phyloP scores from a whole-genome alignment of 2,329 filamentous ascomycete species.

The Alternaria brassicicola region DNA sequence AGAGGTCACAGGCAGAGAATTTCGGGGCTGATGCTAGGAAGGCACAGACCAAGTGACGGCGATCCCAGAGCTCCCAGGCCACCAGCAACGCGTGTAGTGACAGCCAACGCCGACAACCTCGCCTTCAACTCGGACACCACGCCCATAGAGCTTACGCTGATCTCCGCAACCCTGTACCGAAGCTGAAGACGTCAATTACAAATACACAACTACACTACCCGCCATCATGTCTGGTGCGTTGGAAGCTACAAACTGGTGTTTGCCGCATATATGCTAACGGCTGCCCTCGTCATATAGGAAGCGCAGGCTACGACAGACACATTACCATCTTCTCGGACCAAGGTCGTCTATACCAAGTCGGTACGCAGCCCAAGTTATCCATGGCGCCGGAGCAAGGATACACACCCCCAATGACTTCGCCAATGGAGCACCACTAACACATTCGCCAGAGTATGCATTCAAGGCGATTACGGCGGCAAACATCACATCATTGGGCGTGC shows the following conservation, averaged over 20 bases:
- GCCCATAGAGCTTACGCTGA: conserved; percentile 38
- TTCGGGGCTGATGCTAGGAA: conserved; percentile 33
- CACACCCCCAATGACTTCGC: conserved; percentile 3
- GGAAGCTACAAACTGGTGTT: conserved; percentile 19
- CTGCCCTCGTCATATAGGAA: conserved; percentile 38
- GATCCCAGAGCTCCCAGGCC: conserved; percentile 43
- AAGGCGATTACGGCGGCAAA: conserved; percentile 99
- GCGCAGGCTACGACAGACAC: conserved; percentile 88
- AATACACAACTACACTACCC: conserved; percentile 30
- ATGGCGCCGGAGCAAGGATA: neutral
- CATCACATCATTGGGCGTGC: conserved; percentile 95
- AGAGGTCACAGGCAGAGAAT: conserved; percentile 43
- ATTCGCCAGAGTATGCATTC: conserved; percentile 91
- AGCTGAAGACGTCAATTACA: conserved; percentile 34
- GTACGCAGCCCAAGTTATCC: conserved; percentile 61
- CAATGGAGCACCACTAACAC: conserved; percentile 8
- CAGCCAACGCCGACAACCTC: conserved; percentile 30
- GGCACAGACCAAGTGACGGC: conserved; percentile 24
- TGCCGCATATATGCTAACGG: conserved; percentile 38
- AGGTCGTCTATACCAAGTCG: conserved; percentile 98
- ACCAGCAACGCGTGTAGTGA: conserved; percentile 43
- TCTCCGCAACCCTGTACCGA: conserved; percentile 33
- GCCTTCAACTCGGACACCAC: conserved; percentile 29
- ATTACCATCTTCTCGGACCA: conserved; percentile 99
- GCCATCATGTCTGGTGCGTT: conserved; percentile 52